A percentile compares a stretch with the other conserved stretches of the same genome.
These are phyloP conservation scores for Schizothecium vesticola DNA, from an alignment of 495 filamentous ascomycete species.

Conservation along the genomic window DNA sequence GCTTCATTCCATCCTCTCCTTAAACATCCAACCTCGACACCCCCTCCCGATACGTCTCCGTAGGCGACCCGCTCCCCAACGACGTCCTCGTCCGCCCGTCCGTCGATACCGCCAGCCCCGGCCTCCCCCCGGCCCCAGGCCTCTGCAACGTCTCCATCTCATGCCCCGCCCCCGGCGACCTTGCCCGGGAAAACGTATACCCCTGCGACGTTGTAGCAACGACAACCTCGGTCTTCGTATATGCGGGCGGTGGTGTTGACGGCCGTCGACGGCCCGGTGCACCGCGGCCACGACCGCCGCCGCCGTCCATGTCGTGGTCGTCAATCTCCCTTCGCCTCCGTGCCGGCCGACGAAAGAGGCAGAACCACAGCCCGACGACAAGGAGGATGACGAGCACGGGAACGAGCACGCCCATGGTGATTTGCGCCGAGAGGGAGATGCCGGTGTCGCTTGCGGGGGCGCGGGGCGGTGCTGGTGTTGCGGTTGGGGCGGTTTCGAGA, in stretches of 20 bases:
- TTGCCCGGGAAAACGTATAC: neutral
- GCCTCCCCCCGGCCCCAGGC: neutral
- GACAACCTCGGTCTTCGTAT: neutral
- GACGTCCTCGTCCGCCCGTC: neutral
- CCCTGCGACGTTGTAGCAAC: neutral
- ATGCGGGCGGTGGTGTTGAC: neutral
- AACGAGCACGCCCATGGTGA: conserved; percentile 11
- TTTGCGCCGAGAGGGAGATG: conserved; percentile 8
- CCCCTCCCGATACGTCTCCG: neutral
- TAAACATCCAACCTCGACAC: neutral
- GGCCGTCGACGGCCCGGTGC: neutral
- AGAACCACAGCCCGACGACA: conserved; percentile 9
- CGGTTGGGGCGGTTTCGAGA: neutral
- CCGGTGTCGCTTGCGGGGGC: neutral
- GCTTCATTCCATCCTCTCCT: neutral
- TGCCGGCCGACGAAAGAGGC: conserved; percentile 5
- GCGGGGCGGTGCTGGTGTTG: neutral
- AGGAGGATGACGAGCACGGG: conserved; percentile 9
- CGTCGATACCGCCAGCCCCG: neutral
- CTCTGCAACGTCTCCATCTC: neutral
- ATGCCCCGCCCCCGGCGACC: neutral
- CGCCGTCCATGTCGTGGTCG: neutral
- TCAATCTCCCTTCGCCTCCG: neutral
- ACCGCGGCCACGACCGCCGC: neutral
- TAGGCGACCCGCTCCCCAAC: neutral